Conservation (phyloP, 2,329 filamentous ascomycete genomes). For the Phoma sp. region DNA sequence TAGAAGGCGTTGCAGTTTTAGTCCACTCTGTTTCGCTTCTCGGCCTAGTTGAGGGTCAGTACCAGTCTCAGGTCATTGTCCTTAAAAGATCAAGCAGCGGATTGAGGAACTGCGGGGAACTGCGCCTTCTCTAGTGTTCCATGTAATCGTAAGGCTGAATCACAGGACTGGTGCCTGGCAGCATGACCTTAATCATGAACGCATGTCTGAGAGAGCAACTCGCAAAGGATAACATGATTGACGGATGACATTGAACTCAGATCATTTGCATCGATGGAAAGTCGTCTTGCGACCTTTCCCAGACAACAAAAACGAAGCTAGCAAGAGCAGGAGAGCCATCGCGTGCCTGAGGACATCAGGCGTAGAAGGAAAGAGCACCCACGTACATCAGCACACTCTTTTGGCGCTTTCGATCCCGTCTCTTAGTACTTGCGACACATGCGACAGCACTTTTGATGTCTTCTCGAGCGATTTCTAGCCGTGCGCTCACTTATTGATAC, state of each 20-base stretch:
- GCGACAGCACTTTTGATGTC: slow-evolving; percentile 29
- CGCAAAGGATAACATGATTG: not conserved
- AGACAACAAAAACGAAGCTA: not conserved
- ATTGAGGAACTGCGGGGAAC: not conserved
- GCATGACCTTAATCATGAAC: slow-evolving; percentile 15
- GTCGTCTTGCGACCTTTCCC: not conserved
- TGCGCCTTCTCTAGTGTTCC: slow-evolving; percentile 6
- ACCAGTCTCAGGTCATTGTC: slow-evolving; percentile 12
- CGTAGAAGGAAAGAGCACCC: slow-evolving; percentile 32
- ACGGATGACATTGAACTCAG: not conserved
- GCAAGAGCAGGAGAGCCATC: not conserved
- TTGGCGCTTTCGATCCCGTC: slow-evolving; percentile 26
- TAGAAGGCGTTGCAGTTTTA: slow-evolving; percentile 23
- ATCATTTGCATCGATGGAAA: not conserved
- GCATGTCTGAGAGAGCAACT: not conserved
- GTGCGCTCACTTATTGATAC: slow-evolving; percentile 1
- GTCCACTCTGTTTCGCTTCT: slow-evolving; percentile 26
- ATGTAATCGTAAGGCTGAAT: slow-evolving; percentile 31
- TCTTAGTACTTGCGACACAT: slow-evolving; percentile 17
- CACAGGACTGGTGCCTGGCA: slow-evolving; percentile 32
- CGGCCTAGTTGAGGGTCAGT: slow-evolving; percentile 38
- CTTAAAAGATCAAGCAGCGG: not conserved
- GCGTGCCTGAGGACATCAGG: slow-evolving; percentile 31
- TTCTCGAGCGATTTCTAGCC: not conserved
- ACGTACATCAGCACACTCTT: slow-evolving; percentile 46